A percentile compares a stretch with the other conserved stretches of the same genome.
Evolutionary conservation across 2,329 filamentous ascomycete species (phyloP).

Genomic region (Knufia fluminis): DNA sequence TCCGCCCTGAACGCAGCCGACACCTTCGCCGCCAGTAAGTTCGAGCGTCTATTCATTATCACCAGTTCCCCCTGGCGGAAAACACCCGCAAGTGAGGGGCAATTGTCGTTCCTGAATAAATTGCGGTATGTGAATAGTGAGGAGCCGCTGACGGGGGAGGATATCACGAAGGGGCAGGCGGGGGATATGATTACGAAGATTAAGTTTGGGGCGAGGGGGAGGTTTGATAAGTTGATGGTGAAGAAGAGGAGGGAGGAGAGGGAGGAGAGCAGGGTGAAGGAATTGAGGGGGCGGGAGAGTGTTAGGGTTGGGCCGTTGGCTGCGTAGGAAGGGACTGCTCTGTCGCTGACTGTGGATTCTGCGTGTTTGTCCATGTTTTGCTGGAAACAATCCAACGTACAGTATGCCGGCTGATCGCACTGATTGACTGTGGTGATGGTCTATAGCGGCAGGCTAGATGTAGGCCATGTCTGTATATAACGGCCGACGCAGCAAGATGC

Average conservation of each 20-base stretch:
- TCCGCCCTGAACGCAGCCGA: conserved; percentile 79
- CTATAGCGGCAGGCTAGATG: too few relatives aligned
- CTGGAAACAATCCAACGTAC: too few relatives aligned
- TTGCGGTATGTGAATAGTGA: conserved; percentile 39
- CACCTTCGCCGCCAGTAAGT: conserved; percentile 61
- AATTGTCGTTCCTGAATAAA: conserved; percentile 36
- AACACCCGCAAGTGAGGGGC: conserved; percentile 48
- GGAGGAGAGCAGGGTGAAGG: conserved; percentile 24
- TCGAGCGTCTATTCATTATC: conserved; percentile 58
- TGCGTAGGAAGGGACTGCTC: conserved; percentile 6
- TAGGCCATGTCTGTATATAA: too few relatives aligned
- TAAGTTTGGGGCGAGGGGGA: conserved; percentile 66
- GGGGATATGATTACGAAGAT: conserved; percentile 88
- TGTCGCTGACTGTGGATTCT: too few relatives aligned
- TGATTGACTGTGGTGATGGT: too few relatives aligned
- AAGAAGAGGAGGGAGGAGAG: conserved; percentile 39
- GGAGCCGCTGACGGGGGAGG: conserved; percentile 46
- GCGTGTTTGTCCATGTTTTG: too few relatives aligned
- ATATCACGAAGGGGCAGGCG: conserved; percentile 70
- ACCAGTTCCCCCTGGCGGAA: conserved; percentile 62
- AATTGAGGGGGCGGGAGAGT: conserved; percentile 29
- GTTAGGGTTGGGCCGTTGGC: conserved; percentile 42
- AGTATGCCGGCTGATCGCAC: too few relatives aligned
- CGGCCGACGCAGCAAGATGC: too few relatives aligned
- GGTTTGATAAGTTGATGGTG: conserved; percentile 48